These are phyloP conservation scores for Yamadazyma taylorii DNA, from an alignment of 1,139 yeast species.

Conservation along the genomic window DNA sequence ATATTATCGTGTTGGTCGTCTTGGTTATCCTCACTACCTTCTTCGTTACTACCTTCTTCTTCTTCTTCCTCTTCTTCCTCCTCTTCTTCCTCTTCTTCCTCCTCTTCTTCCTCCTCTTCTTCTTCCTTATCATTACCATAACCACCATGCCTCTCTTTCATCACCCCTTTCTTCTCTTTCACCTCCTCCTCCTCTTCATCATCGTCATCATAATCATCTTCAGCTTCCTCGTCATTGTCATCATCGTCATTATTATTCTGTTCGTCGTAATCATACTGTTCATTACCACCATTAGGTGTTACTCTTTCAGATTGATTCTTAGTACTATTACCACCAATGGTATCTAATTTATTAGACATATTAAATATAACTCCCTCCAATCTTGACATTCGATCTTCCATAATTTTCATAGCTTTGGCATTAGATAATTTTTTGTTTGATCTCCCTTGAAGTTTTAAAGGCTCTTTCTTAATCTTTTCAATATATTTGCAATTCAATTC, in stretches of 20 bases:
- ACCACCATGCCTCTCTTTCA: not conserved
- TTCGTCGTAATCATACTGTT: not conserved
- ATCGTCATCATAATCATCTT: no score
- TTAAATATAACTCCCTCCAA: slow-evolving; percentile 25
- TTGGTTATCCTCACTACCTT: slow-evolving; percentile 3
- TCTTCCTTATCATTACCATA: slow-evolving; percentile 2
- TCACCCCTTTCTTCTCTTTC: not conserved
- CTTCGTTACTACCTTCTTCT: slow-evolving; percentile 8
- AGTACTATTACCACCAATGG: no score
- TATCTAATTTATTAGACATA: slow-evolving; percentile 17
- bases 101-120: slow-evolving; percentile 2
- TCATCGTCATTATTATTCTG: not conserved
- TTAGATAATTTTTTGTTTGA: slow-evolving; percentile 9
- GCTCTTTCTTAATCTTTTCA: slow-evolving; percentile 23
- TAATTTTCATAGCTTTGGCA: slow-evolving; percentile 16
- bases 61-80: slow-evolving; percentile 9
- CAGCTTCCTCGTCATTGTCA: not conserved
- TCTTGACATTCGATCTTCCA: slow-evolving; percentile 24
- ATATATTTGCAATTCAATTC: slow-evolving; percentile 26
- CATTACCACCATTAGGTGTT: not conserved
- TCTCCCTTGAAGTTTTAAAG: slow-evolving; percentile 9
- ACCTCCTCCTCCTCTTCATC: no score
- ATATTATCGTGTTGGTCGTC: not conserved
- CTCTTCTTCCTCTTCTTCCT: slow-evolving; percentile 8
- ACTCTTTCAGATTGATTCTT: no score